phyloP scores from a whole-genome alignment of 2,329 filamentous ascomycete genomes.

The Apiospora hydei region DNA sequence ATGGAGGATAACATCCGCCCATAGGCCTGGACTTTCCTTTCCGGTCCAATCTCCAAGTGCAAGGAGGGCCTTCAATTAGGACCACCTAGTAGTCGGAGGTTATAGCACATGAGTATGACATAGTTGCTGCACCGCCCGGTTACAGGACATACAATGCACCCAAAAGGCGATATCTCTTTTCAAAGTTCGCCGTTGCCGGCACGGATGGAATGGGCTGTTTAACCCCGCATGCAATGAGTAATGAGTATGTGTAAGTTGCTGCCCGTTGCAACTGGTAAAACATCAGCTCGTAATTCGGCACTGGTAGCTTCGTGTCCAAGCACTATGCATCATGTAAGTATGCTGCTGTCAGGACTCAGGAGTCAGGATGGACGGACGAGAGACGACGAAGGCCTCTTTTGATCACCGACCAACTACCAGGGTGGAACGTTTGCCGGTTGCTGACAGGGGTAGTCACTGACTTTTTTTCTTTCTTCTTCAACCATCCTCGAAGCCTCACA shows the following conservation, averaged over 20 bases:
- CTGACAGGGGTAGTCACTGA: not conserved
- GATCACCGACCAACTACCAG: not conserved
- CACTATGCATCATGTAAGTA: not conserved
- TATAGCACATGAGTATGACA: not conserved
- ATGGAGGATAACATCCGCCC: not conserved
- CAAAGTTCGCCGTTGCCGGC: not conserved
- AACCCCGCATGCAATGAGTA: slow-evolving; percentile 14
- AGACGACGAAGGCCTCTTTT: not conserved
- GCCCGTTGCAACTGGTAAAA: not conserved
- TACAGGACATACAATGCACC: not conserved
- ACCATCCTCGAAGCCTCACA: not conserved
- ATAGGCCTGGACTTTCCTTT: not conserved
- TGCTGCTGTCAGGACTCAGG: not conserved
- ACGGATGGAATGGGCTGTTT: not conserved
- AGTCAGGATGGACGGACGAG: not conserved
- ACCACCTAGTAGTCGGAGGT: not conserved
- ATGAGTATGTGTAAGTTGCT: slow-evolving; percentile 4
- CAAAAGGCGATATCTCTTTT: not conserved
- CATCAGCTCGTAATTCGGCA: not conserved
- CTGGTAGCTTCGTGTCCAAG: not conserved
- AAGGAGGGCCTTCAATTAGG: not conserved
- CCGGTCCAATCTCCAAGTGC: not conserved
- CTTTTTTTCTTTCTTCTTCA: not conserved
- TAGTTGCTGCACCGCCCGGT: not conserved
- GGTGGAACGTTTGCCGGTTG: not conserved